phyloP scores from a whole-genome alignment of 371 early-diverging fungal species.

The Mortierella sp. region DNA sequence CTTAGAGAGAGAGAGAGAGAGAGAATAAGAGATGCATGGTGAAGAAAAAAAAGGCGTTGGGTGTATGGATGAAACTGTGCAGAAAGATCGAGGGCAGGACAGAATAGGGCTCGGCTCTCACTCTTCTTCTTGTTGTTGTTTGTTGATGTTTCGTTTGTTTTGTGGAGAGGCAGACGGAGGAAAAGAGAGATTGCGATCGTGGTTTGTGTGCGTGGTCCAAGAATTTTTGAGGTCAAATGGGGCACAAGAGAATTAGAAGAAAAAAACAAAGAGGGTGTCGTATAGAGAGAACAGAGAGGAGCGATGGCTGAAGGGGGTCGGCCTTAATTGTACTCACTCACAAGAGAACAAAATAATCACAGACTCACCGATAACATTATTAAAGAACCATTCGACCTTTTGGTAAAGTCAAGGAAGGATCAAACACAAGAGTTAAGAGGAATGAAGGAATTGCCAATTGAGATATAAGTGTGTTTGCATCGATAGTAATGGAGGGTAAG shows the following conservation, averaged over 20 bases:
- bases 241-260: background rate
- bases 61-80: background rate
- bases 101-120: conserved; percentile 7
- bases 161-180: background rate
- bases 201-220: background rate
- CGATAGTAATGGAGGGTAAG: too few species aligned
- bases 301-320: background rate
- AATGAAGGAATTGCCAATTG: too few species aligned
- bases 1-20: background rate
- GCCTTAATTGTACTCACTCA: conserved; percentile 4
- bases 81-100: conserved; percentile 8
- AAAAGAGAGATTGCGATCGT: conserved; percentile 8
- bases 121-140: background rate
- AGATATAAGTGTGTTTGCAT: too few species aligned
- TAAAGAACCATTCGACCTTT: too few species aligned
- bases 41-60: too few species aligned
- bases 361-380: too few species aligned
- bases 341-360: too few species aligned
- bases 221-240: background rate
- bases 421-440: too few species aligned
- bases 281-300: background rate
- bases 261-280: background rate
- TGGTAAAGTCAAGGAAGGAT: too few species aligned
- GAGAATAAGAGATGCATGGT: too few species aligned
- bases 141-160: background rate